Conservation (phyloP, 306 rosid genomes). For the Medicago arabica region DNA sequence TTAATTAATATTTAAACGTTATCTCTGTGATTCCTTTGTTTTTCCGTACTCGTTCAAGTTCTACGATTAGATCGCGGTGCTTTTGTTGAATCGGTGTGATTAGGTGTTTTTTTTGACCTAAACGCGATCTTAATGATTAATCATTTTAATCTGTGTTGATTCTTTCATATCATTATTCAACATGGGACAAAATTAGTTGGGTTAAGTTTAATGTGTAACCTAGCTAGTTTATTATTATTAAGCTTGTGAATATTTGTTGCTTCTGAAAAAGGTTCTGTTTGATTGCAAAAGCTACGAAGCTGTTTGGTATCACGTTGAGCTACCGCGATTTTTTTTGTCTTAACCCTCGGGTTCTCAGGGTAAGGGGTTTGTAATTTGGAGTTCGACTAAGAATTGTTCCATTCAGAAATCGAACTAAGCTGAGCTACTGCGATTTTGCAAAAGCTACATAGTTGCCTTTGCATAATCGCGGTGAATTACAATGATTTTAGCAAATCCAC, state of each 20-base stretch:
- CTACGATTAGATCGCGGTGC: slow-evolving; percentile 19
- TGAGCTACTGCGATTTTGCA: too few relatives aligned
- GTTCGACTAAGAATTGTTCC: too few relatives aligned
- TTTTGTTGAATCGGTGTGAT: slow-evolving; percentile 2
- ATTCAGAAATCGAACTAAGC: too few relatives aligned
- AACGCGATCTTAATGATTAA: background rate
- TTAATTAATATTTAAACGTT: too few relatives aligned
- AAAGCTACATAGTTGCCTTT: too few relatives aligned
- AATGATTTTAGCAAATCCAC: too few relatives aligned
- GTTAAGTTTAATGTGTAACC: slow-evolving; percentile 27
- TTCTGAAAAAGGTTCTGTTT: slow-evolving; percentile 30
- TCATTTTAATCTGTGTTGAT: background rate
- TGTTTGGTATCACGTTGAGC: too few relatives aligned
- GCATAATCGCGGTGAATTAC: too few relatives aligned
- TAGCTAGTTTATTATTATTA: background rate
- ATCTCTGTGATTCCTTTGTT: background rate
- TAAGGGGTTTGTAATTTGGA: too few relatives aligned
- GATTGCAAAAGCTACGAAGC: background rate
- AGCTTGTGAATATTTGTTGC: slow-evolving; percentile 17
- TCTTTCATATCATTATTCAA: background rate
- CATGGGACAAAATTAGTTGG: background rate
- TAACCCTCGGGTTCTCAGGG: too few relatives aligned
- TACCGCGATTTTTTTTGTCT: too few relatives aligned
- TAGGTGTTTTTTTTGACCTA: background rate
- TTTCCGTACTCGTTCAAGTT: background rate